Base-by-base conservation (phyloP, 2,329 filamentous ascomycete species). In the Pezicula neosporulosa region DNA sequence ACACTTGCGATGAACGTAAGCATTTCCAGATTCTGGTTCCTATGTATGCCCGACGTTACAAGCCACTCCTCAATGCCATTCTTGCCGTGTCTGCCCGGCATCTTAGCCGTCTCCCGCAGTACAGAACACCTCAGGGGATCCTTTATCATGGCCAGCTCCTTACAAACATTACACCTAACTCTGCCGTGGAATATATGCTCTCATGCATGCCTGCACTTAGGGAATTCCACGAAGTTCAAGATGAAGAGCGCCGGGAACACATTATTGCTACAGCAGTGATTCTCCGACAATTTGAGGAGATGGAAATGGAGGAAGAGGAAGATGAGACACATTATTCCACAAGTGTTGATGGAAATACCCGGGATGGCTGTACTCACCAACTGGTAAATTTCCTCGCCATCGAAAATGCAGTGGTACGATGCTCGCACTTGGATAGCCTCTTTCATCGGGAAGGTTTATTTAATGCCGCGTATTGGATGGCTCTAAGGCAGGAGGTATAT, bases 21-120 rank as follows among this genome's bases (percentile, higher is more conserved):
- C 35, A 36, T 28, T 47, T 47, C 28, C n/a, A n/a, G 24, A 5
- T 47, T n/a, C 7, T 47, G 19, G 45, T 47, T 36, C 45, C 45
- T 18, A 19, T 24, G 30, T n/a, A 30, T 13, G 45, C 45, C n/a
- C 21, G 21, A n/a, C 24, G 21, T 15, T 47, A 35, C 45, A 24
- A 24, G 16, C 24, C 30, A 28, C 45, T 47, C 30, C 45, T 47
- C 30, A 35, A 47, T 24, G 45, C 45, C 24, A 47, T 35, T 7
- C 24, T 37, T 39, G 45, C 45, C n/a, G 30, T 37, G 6, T 47
- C 45, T 6, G 45, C 45, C 16, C 21, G 45, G 4, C 45, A 47
- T 27, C 45, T 47, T 10, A 39, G 28, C 18, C 35, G 35, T 37
- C 35, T 37, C n/a, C 35, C 35, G 4, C 35, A 37, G 35, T 37